Evolutionary conservation across 257 asterid species (phyloP).

Genomic region (Perilla frutescens): DNA sequence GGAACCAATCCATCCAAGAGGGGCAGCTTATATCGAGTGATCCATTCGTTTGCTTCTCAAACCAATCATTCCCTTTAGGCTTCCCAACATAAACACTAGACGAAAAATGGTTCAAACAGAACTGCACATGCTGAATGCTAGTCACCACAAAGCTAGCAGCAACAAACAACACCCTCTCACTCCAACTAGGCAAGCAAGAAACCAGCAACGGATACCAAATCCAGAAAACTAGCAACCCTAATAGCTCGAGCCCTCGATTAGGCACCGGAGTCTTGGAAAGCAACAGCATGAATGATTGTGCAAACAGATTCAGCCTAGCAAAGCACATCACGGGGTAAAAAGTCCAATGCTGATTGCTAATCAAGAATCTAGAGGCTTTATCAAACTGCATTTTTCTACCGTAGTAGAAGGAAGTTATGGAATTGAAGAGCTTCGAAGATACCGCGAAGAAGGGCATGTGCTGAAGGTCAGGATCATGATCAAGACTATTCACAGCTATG

Average conservation of each 20-base stretch:
- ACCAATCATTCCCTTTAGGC: conserved; percentile 86
- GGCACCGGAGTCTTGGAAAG: conserved; percentile 61
- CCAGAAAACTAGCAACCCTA: conserved; percentile 78
- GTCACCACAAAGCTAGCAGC: conserved; percentile 60
- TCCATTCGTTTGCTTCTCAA: conserved; percentile 82
- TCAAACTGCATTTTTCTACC: conserved; percentile 61
- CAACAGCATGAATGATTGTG: conserved; percentile 63
- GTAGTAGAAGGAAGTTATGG: conserved; percentile 67
- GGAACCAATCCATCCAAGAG: conserved; percentile 98
- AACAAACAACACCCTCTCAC: conserved; percentile 63
- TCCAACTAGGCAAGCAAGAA: conserved; percentile 70
- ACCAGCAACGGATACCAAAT: conserved; percentile 84
- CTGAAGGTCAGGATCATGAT: conserved; percentile 87
- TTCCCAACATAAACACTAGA: conserved; percentile 63
- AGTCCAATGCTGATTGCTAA: conserved; percentile 79
- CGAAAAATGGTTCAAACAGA: conserved; percentile 83
- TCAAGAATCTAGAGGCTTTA: conserved; percentile 56
- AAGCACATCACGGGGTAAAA: conserved; percentile 85
- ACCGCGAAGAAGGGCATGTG: conserved; percentile 81
- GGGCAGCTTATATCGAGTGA: conserved; percentile 63
- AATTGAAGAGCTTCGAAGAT: conserved; percentile 67
- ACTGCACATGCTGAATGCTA: conserved; percentile 82
- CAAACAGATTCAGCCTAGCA: conserved; percentile 76
- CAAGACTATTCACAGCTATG: conserved; percentile 87
- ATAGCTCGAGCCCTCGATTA: conserved; percentile 52